A percentile compares a stretch with the other conserved stretches of the same genome.
phyloP scores from a whole-genome alignment of 108 stramenopile genomes.

The Cyclotella atomus region DNA sequence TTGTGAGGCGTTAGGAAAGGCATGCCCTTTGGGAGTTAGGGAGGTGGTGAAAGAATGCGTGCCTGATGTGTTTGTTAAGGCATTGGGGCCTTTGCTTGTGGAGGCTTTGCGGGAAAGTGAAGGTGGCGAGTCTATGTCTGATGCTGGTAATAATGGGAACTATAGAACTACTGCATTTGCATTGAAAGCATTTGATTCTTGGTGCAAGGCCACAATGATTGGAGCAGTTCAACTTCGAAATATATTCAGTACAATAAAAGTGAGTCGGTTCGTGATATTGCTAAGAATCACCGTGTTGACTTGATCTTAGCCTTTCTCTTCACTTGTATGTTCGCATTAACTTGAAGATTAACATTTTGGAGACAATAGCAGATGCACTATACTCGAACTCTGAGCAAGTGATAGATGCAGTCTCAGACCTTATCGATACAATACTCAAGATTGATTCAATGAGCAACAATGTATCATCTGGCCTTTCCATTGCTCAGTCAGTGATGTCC shows the following conservation, averaged over 20 bases:
- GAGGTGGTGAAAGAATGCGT: constrained; percentile 60
- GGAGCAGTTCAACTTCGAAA: constrained; percentile 38
- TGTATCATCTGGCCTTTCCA: constrained; percentile 30
- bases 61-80: constrained; percentile 45
- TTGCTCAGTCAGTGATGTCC: constrained; percentile 34
- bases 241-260: constrained; percentile 25
- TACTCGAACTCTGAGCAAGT: constrained; percentile 70
- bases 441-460: constrained; percentile 20
- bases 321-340: background rate
- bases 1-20: constrained; percentile 51
- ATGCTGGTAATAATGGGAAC: constrained; percentile 35
- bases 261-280: background rate
- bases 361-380: constrained; percentile 68
- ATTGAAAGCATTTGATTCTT: constrained; percentile 42
- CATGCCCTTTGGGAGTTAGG: constrained; percentile 62
- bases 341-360: constrained; percentile 70
- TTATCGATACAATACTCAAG: constrained; percentile 62
- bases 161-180: constrained; percentile 31
- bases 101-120: constrained; percentile 50
- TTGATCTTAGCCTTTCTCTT: background rate
- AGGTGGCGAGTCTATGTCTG: constrained; percentile 24
- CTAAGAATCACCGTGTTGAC: background rate
- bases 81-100: constrained; percentile 59
- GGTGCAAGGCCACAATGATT: constrained; percentile 34
- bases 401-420: constrained; percentile 73